A percentile compares a stretch with the other conserved stretches of the same genome.
Evolutionary conservation across 805 yeast species (phyloP).

Genomic region (Wickerhamia fluorescens): DNA sequence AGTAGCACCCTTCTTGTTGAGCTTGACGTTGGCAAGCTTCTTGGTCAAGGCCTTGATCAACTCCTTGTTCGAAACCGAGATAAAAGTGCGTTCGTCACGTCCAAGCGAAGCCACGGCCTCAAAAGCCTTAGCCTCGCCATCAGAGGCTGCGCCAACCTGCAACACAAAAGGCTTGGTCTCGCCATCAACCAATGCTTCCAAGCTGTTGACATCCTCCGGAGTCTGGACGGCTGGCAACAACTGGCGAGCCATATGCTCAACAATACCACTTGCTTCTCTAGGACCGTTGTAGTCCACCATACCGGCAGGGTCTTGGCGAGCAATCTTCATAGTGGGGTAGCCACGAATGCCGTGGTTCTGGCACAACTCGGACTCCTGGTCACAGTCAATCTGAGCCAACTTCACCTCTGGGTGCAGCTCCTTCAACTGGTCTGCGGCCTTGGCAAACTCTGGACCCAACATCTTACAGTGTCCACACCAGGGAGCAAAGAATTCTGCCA

Average conservation of each 20-base stretch:
- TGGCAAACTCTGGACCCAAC: constrained; percentile 70
- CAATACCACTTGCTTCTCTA: constrained; percentile 74
- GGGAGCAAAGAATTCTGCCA: constrained; percentile 88
- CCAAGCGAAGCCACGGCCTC: constrained; percentile 51
- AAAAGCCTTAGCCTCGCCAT: constrained; percentile 31
- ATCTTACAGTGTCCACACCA: constrained; percentile 98
- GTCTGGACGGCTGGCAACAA: constrained; percentile 60
- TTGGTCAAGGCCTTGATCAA: constrained; percentile 34
- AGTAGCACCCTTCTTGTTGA: constrained; percentile 19
- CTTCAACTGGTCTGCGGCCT: constrained; percentile 61
- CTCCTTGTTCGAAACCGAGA: constrained; percentile 35
- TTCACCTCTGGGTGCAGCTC: constrained; percentile 50
- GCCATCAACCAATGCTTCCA: constrained; percentile 44
- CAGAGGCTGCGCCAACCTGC: constrained; percentile 36
- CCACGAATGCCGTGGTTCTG: constrained; percentile 63
- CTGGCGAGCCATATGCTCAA: constrained; percentile 72
- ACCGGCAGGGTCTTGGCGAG: constrained; percentile 41
- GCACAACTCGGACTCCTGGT: constrained; percentile 69
- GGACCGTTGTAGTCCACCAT: constrained; percentile 74
- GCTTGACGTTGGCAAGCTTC: constrained; percentile 18
- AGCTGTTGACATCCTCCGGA: constrained; percentile 38
- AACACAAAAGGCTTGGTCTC: constrained; percentile 50
- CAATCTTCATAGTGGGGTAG: constrained; percentile 77
- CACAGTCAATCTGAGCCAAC: constrained; percentile 82
- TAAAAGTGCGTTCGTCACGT: constrained; percentile 61